Evolutionary conservation across 169 alveolate genomes (phyloP).

Genomic region (Amoebophrya sp.): DNA sequence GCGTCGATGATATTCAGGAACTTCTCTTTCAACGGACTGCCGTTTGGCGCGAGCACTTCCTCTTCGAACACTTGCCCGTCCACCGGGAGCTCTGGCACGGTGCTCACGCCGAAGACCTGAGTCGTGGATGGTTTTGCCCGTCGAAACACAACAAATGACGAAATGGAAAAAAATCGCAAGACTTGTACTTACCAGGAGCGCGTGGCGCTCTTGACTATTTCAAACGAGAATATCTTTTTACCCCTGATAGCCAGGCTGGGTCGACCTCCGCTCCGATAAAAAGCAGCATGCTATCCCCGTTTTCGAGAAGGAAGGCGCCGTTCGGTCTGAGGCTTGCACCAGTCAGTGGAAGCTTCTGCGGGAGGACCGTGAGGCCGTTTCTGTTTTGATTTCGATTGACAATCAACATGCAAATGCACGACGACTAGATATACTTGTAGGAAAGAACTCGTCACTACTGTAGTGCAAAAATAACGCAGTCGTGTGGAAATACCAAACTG

Average conservation of each 20-base stretch:
- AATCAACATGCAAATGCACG: background rate
- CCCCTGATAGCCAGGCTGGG: background rate
- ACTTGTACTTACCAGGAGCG: too few species aligned
- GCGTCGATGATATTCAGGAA: background rate
- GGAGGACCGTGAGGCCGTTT: background rate
- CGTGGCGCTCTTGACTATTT: too few species aligned
- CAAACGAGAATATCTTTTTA: too few species aligned
- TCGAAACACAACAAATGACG: too few species aligned
- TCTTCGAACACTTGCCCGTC: background rate
- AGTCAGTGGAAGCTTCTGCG: background rate
- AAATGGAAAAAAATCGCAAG: too few species aligned
- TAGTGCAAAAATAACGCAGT: too few species aligned
- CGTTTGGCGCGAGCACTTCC: background rate
- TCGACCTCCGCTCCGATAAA: background rate
- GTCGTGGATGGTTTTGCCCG: too few species aligned
- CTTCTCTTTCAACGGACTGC: background rate
- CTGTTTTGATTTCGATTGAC: background rate
- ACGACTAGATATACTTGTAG: too few species aligned
- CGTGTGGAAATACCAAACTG: too few species aligned
- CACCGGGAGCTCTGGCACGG: background rate
- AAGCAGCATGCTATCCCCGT: background rate
- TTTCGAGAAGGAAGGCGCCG: background rate
- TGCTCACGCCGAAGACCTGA: background rate
- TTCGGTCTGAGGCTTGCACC: background rate
- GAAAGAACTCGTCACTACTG: too few species aligned